Conservation (phyloP, 176 grass and related monocot genomes). For the Paspalum vaginatum region DNA sequence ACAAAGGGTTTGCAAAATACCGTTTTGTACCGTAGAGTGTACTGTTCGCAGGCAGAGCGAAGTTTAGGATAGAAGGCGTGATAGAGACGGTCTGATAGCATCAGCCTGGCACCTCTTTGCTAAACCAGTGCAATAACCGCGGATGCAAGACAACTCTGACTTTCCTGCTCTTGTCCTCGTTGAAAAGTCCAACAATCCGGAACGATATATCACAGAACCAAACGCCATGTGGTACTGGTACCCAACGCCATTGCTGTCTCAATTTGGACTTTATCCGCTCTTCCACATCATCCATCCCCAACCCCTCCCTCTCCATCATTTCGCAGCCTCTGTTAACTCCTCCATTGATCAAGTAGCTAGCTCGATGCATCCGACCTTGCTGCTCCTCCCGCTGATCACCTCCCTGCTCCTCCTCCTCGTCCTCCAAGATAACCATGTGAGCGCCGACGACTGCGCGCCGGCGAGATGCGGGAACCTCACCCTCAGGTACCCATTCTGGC, state of each 20-base stretch:
- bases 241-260: neutral
- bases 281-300: neutral
- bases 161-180: neutral
- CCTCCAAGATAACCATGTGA: neutral
- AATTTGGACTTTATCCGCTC: neutral
- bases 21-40: too few species aligned
- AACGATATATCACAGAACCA: neutral
- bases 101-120: too few species aligned
- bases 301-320: neutral
- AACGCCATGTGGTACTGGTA: too few species aligned
- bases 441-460: constrained; percentile 23
- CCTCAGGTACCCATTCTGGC: constrained; percentile 64
- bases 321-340: neutral
- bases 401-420: constrained; percentile 16
- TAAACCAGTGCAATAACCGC: too few species aligned
- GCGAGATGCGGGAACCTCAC: constrained; percentile 43
- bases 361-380: constrained; percentile 12
- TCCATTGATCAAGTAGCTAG: neutral
- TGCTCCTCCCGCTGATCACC: constrained; percentile 21
- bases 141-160: neutral
- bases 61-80: too few species aligned
- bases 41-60: too few species aligned
- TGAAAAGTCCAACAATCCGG: constrained; percentile 18
- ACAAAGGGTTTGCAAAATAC: too few species aligned
- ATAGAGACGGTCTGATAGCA: too few species aligned